Conservation (phyloP, 805 yeast genomes). For the Pichia membranifaciens region DNA sequence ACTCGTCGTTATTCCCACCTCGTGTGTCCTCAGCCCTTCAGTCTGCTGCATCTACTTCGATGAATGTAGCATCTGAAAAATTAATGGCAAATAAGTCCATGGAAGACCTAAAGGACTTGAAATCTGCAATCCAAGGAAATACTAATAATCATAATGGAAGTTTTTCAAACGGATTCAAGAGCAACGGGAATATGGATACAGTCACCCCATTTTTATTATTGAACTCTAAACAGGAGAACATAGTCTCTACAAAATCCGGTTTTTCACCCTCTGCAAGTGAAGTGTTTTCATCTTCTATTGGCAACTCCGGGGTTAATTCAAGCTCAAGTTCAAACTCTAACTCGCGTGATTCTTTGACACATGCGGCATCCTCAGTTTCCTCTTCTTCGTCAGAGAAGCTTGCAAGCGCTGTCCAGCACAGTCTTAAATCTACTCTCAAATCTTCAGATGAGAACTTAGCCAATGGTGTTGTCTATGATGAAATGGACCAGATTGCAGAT, state of each 20-base stretch:
- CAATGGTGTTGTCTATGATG: too few relatives aligned
- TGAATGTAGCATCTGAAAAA: background rate
- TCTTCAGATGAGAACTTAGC: too few relatives aligned
- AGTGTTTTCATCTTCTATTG: background rate
- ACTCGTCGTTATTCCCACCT: slow-evolving; percentile 9
- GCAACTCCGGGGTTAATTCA: background rate
- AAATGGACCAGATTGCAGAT: background rate
- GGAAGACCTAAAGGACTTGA: background rate
- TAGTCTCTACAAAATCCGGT: background rate
- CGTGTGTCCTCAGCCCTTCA: background rate
- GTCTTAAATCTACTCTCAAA: too few relatives aligned
- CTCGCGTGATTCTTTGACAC: background rate
- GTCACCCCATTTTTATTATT: background rate
- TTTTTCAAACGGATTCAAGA: slow-evolving; percentile 1
- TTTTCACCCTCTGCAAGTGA: background rate
- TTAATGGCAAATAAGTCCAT: too few relatives aligned
- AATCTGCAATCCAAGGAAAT: background rate
- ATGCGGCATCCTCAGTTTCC: background rate
- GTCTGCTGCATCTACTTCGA: background rate
- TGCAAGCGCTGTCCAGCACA: background rate
- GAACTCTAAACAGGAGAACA: background rate
- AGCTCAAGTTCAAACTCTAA: background rate
- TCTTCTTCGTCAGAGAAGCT: background rate
- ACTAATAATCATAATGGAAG: background rate
- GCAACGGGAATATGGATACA: background rate